phyloP scores from a whole-genome alignment of 2,329 filamentous ascomycete species.

The Alternaria rosae region DNA sequence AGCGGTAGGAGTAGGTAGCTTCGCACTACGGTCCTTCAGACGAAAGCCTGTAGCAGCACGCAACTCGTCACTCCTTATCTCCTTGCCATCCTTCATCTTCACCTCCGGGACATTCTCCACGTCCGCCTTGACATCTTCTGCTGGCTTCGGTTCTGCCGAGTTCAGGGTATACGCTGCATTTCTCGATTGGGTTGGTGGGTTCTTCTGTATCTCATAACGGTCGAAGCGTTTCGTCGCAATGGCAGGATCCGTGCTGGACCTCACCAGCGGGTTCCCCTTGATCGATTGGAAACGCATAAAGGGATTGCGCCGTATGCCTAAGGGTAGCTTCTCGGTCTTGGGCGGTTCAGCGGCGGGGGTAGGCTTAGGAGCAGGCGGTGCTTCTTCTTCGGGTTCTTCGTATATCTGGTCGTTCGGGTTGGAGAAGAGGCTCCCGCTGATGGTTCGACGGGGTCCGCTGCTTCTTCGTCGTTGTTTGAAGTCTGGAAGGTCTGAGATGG shows the following conservation, averaged over 20 bases:
- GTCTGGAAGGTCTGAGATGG: conserved; percentile 35
- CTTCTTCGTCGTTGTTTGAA: conserved; percentile 59
- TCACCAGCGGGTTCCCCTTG: conserved; percentile 54
- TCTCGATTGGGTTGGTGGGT: conserved; percentile 81
- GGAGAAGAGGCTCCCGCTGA: conserved; percentile 73
- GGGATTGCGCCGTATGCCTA: conserved; percentile 67
- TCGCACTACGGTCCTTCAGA: conserved; percentile 83
- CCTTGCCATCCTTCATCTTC: conserved; percentile 78
- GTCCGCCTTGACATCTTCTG: conserved; percentile 36
- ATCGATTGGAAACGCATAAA: conserved; percentile 68
- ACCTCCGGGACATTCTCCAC: conserved; percentile 43
- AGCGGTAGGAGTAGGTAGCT: conserved; percentile 84
- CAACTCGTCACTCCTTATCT: conserved; percentile 87
- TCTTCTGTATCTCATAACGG: conserved; percentile 79
- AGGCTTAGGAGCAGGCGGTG: conserved; percentile 32
- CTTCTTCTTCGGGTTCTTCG: conserved; percentile 76
- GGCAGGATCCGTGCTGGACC: conserved; percentile 55
- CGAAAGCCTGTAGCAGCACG: conserved; percentile 88
- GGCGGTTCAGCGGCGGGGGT: conserved; percentile 42
- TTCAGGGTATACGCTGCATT: conserved; percentile 83
- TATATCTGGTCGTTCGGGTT: conserved; percentile 82
- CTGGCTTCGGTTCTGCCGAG: conserved; percentile 46
- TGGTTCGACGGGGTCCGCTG: conserved; percentile 72
- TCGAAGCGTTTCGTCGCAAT: conserved; percentile 54
- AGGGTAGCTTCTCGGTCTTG: conserved; percentile 53